Evolutionary conservation across 1,284 basidiomycete species (phyloP), one percentile per base, ranked within the genome.

Genomic region (Phellinidium pouzarii): DNA sequence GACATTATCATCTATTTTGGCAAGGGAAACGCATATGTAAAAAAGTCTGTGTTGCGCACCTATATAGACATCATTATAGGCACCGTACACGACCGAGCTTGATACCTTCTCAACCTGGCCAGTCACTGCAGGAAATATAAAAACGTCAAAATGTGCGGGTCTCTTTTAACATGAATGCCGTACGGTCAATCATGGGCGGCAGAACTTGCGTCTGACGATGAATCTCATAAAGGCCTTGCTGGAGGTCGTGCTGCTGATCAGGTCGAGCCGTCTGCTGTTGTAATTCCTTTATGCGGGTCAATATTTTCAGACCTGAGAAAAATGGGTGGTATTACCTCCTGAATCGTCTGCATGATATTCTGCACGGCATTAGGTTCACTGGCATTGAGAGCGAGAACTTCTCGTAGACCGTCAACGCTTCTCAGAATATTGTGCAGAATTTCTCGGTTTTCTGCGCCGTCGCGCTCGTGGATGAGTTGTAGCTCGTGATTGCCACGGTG

Each of bases 171-270:
- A 20, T 11, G 12, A 14, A 8, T 42, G 25, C 20, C 9, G 59
- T 57, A 75, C 73, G 59, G 55, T 75, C 70, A 37, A 63, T 65
- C 52, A 71, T 62, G 3, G 71, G 71, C 29, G 72, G 72, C 8
- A 74, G 57, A 48, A 62, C 62, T 23, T 65, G 58, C 3, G 71
- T 69, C 52, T 65, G 61, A 44, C 64, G 58, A 43, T 70, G 67
- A 20, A 75, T 59, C 49, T 62, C 57, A 62, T 68, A 70, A 29
- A 75, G 57, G 1, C 70, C 70, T 20, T 68, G 62, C 51, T 64
- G 66, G 53, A 75, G 70, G 20, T 43, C 42, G 11, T 50, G 47
- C 2, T 59, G 61, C 27, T 64, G 58, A 50, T 68, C 64, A 38
- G 69, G 63, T 1, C 48, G 58, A 6, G 64, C 63, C 49, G 61